A percentile compares a stretch with the other conserved stretches of the same genome.
Conservation (phyloP, 2,329 filamentous ascomycete genomes). For the Mycosphaerella arachidis region DNA sequence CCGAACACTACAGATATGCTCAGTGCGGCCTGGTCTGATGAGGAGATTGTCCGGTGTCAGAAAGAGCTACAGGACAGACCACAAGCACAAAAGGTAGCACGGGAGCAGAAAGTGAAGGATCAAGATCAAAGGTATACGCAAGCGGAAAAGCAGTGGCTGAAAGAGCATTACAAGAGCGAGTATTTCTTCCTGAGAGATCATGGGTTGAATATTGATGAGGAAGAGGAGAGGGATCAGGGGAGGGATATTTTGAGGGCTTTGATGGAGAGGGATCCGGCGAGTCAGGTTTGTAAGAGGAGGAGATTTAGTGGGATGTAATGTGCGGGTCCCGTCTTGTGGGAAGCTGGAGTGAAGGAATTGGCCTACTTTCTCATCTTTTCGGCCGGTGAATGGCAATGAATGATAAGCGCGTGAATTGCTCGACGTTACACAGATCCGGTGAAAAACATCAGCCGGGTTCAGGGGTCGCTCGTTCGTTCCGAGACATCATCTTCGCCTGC, state of each 20-base stretch:
- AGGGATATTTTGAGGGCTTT: constrained; percentile 28
- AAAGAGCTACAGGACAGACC: neutral
- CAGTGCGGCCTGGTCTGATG: constrained; percentile 1
- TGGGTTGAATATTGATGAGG: constrained; percentile 36
- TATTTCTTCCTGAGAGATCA: constrained; percentile 33
- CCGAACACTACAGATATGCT: neutral
- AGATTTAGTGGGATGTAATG: neutral
- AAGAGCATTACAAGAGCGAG: constrained; percentile 32
- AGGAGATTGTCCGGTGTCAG: neutral
- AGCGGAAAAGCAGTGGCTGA: constrained; percentile 35
- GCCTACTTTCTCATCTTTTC: too few relatives aligned
- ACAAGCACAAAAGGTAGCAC: neutral
- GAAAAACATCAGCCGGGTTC: too few relatives aligned
- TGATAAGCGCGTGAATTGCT: too few relatives aligned
- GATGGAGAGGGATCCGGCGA: constrained; percentile 19
- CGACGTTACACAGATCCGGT: too few relatives aligned
- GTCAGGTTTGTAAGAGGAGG: neutral
- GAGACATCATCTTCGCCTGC: too few relatives aligned
- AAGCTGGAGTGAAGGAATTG: too few relatives aligned
- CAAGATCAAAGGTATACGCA: neutral
- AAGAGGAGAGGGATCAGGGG: constrained; percentile 38
- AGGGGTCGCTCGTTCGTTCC: too few relatives aligned
- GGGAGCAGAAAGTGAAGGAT: neutral
- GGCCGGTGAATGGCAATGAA: too few relatives aligned
- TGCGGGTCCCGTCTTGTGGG: too few relatives aligned